phyloP scores from a whole-genome alignment of 2,329 filamentous ascomycete genomes.

The Dendryphion nanum region DNA sequence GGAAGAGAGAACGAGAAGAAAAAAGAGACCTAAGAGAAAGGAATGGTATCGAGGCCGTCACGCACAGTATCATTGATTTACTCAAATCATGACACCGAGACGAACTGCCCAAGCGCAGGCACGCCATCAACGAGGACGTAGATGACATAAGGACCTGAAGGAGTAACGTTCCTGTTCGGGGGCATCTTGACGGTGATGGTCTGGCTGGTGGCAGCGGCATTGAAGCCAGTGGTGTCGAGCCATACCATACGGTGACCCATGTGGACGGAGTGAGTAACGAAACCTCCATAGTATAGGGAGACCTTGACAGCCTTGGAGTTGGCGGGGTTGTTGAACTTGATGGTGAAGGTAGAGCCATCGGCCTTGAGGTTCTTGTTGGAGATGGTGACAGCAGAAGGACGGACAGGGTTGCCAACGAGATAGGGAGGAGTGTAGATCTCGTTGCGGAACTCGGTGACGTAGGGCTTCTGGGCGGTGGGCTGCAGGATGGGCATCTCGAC shows the following conservation, averaged over 20 bases:
- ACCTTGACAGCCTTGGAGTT: conserved; percentile 49
- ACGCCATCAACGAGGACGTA: conserved; percentile 59
- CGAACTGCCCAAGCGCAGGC: conserved; percentile 53
- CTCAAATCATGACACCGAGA: conserved; percentile 44
- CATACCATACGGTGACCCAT: conserved; percentile 61
- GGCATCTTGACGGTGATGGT: conserved; percentile 55
- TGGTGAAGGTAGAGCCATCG: conserved; percentile 45
- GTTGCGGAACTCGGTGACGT: conserved; percentile 60
- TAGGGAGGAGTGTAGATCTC: conserved; percentile 63
- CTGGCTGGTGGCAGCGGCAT: conserved; percentile 41
- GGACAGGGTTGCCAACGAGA: conserved; percentile 52
- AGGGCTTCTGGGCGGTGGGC: conserved; percentile 47
- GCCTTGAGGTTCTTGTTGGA: conserved; percentile 45
- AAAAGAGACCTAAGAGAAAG: too few relatives aligned
- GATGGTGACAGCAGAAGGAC: conserved; percentile 51
- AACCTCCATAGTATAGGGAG: conserved; percentile 58
- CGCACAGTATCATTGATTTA: too few relatives aligned
- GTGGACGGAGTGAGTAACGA: conserved; percentile 60
- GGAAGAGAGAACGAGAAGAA: too few relatives aligned
- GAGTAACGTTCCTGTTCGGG: conserved; percentile 55
- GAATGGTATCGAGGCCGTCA: too few relatives aligned
- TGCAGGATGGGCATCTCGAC: conserved; percentile 56
- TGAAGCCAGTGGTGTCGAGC: conserved; percentile 52
- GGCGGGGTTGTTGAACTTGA: conserved; percentile 48
- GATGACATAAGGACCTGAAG: conserved; percentile 60